phyloP scores from a whole-genome alignment of 192 early-diverging fungal genomes.

The Backusella australiensis region DNA sequence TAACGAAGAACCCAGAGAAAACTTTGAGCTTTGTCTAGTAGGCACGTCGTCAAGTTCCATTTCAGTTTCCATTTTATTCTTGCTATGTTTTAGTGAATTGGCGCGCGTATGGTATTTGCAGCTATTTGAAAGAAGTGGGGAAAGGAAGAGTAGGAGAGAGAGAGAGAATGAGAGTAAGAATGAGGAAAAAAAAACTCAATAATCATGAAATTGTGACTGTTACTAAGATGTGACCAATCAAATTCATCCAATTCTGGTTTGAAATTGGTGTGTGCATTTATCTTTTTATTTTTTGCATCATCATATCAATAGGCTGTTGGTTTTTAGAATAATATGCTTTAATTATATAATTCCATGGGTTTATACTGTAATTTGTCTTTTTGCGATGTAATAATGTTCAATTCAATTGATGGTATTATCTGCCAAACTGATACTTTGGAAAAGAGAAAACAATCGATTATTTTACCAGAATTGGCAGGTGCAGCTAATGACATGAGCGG shows the following conservation, averaged over 20 bases:
- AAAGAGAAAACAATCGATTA: background rate
- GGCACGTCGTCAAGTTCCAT: slow-evolving; percentile 11
- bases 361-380: too few relatives aligned
- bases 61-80: background rate
- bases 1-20: slow-evolving; percentile 33
- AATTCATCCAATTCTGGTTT: background rate
- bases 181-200: background rate
- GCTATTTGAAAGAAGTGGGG: background rate
- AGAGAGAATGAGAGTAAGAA: background rate
- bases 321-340: background rate
- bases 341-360: too few relatives aligned
- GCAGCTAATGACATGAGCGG: too few relatives aligned
- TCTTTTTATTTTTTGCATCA: background rate
- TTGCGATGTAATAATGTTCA: background rate
- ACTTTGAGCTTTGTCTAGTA: slow-evolving; percentile 33
- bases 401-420: background rate
- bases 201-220: background rate
- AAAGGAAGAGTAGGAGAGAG: background rate
- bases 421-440: background rate
- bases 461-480: background rate
- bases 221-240: background rate
- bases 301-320: too few relatives aligned
- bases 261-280: background rate
- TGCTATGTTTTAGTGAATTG: background rate
- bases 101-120: background rate